Evolutionary conservation across 176 grass and related monocot genomes (phyloP), one percentile per base, ranked within the genome.

Genomic region (Rhynchospora breviuscula): DNA sequence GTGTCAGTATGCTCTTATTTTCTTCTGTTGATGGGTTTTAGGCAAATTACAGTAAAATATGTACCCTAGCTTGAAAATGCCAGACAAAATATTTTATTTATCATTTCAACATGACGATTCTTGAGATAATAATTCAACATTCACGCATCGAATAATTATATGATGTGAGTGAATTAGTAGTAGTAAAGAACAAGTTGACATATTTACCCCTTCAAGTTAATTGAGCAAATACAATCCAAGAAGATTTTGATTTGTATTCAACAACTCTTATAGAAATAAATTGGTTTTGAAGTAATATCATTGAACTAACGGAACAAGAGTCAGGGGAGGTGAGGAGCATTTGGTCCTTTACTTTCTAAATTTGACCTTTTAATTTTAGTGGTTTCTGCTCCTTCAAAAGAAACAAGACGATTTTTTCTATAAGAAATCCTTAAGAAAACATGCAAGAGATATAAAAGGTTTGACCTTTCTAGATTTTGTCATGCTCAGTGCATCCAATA

Each of bases 401-500:
- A 15, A 7, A 33, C 15, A 67, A 35, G 4, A 21, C 59, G 12
- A 5, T 67, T 67, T 13, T 5, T 67, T 15, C 29, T 7, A 67
- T 3, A 67, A 67, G 26, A 67, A 35, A 35, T 67, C 12, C 5
- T 33, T 33, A 35, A 2, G 0, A 15, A 67, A 33, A 29, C 64
- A 69, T 69, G 12, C 66, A 44, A n/a, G 29, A 69, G 66, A 69
- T 45, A 43, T 45, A 23, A 25, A 67, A 10, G 43, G 82, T 53
- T 68, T 6, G n/a, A 73, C 91, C 91, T 89, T 90, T 35, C 87
- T 90, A 45, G 67, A 60, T 83, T 85, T 88, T 0, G 84, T 85
- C 29, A n/a, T 15, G 59, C 23, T 88, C 68, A 93, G 70, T 72
- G 86, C 69, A 85, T 87, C 63, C 58, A 69, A 64, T 61, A 93